phyloP scores from a whole-genome alignment of 305 asterid species.

The Ajuga reptans region DNA sequence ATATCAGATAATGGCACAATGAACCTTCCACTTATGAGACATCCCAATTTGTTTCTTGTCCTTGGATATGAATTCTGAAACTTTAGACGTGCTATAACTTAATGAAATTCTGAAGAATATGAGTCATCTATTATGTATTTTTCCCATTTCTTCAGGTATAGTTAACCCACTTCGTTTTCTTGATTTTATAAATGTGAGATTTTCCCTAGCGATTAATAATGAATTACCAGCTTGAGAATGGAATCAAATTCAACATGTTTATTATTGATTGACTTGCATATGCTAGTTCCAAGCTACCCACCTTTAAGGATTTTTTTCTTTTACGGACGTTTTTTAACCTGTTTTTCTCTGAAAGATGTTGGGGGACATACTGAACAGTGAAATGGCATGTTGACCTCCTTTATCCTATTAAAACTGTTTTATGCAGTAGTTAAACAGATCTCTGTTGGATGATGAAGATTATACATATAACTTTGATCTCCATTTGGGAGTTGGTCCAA shows the following conservation, averaged over 20 bases:
- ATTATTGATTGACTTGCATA: background rate
- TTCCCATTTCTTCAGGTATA: background rate
- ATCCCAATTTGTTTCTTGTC: background rate
- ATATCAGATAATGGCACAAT: background rate
- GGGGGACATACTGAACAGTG: constrained; percentile 3
- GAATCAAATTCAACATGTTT: background rate
- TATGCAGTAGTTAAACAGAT: constrained; percentile 1
- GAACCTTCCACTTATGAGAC: background rate
- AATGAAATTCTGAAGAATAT: background rate
- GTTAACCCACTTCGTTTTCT: background rate
- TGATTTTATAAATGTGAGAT: background rate
- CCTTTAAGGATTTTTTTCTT: background rate
- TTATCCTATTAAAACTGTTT: constrained; percentile 8
- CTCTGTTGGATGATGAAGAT: constrained; percentile 5
- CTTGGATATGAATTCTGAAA: background rate
- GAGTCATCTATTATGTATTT: background rate
- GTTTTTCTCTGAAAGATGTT: background rate
- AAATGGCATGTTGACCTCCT: background rate
- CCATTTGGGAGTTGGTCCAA: constrained; percentile 12
- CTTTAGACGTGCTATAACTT: background rate
- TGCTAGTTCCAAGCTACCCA: background rate
- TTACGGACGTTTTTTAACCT: background rate
- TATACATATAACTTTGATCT: background rate
- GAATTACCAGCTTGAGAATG: constrained; percentile 4
- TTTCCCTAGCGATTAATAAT: background rate